phyloP scores from a whole-genome alignment of 805 yeast species.

The Saccharomycopsis sp. region DNA sequence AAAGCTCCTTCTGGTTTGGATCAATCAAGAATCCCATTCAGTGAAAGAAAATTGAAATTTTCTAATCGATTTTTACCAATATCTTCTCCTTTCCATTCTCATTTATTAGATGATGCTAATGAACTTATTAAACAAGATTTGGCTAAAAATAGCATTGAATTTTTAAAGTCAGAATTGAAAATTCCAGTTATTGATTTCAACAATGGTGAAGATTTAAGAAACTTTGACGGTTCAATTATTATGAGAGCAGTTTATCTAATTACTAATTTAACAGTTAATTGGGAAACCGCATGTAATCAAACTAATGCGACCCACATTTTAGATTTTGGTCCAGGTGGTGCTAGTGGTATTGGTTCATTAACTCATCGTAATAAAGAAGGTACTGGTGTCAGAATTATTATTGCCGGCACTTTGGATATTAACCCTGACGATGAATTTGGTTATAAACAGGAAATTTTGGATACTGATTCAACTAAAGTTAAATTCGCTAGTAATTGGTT shows the following conservation, averaged over 20 bases:
- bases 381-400: constrained; percentile 89
- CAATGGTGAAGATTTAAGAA: constrained; percentile 73
- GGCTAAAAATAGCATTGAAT: constrained; percentile 48
- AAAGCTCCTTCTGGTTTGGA: constrained; percentile 93
- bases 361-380: constrained; percentile 98
- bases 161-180: constrained; percentile 46
- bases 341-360: constrained; percentile 90
- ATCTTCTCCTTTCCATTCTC: constrained; percentile 95
- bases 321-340: constrained; percentile 99
- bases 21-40: constrained; percentile 89
- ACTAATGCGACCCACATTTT: constrained; percentile 71
- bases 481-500: constrained; percentile 90
- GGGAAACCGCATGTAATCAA: constrained; percentile 79
- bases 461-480: constrained; percentile 53
- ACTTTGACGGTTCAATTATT: constrained; percentile 45
- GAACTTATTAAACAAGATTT: constrained; percentile 61
- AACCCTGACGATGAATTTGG: constrained; percentile 81
- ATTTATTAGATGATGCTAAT: constrained; percentile 68
- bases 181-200: constrained; percentile 91
- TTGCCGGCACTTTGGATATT: constrained; percentile 84
- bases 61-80: constrained; percentile 93
- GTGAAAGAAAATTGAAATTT: constrained; percentile 90
- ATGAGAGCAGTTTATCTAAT: constrained; percentile 75
- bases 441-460: constrained; percentile 91
- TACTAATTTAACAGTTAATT: constrained; percentile 82